These are phyloP conservation scores for Phyllostachys edulis DNA, from an alignment of 176 grass and related monocot species.

Conservation along the genomic window DNA sequence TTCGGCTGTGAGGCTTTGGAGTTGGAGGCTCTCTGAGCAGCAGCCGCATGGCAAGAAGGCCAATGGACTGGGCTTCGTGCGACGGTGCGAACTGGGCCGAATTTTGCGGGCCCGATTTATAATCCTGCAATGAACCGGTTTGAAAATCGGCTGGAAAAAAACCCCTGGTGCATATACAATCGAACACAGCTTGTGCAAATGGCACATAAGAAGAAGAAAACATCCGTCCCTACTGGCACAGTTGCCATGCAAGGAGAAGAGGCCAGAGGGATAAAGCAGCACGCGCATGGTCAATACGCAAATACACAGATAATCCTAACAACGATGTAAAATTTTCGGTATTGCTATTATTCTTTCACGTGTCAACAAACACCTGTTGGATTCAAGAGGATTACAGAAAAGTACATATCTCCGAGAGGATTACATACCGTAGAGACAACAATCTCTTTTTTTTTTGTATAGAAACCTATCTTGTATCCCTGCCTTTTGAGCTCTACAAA, in stretches of 20 bases:
- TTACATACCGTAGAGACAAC: not conserved
- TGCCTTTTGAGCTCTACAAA: slow-evolving; percentile 41
- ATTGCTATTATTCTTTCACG: slow-evolving; percentile 15
- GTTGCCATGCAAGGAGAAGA: not conserved
- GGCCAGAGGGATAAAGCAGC: not conserved
- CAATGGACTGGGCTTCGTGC: no score
- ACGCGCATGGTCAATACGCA: not conserved
- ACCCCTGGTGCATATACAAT: not conserved
- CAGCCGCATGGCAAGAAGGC: no score
- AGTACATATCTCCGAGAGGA: slow-evolving; percentile 7
- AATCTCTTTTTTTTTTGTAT: slow-evolving; percentile 35
- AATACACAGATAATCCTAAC: not conserved
- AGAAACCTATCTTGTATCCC: slow-evolving; percentile 37
- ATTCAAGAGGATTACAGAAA: slow-evolving; percentile 33
- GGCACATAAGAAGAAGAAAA: not conserved
- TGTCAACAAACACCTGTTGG: slow-evolving; percentile 30
- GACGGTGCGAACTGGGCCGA: no score
- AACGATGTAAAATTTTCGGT: not conserved
- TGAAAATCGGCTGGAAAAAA: no score
- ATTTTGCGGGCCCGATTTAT: no score
- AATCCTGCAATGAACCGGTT: no score
- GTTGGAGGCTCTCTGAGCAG: no score
- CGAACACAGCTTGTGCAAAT: not conserved
- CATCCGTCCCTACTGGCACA: not conserved
- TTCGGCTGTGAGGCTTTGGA: no score